phyloP scores from a whole-genome alignment of 2,329 filamentous ascomycete species.

The Phyllosticta ampelicida region DNA sequence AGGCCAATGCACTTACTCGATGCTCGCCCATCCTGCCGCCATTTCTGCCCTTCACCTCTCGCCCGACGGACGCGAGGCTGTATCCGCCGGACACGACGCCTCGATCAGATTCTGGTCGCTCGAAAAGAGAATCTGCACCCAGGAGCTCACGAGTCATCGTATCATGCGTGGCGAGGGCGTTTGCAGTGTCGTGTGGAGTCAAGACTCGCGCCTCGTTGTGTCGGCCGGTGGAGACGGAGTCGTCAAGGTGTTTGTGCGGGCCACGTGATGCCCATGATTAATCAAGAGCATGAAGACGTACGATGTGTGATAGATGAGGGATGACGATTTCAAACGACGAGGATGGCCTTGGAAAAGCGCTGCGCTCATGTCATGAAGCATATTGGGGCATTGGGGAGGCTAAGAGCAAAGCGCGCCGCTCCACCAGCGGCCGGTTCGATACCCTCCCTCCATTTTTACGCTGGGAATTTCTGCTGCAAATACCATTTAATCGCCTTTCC shows the following conservation, averaged over 20 bases:
- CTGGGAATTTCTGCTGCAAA: background rate
- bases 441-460: background rate
- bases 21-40: slow-evolving; percentile 89
- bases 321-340: background rate
- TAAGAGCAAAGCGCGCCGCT: background rate
- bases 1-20: slow-evolving; percentile 99
- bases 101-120: slow-evolving; percentile 94
- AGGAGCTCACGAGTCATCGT: slow-evolving; percentile 87
- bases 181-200: slow-evolving; percentile 89
- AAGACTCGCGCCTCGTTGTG: slow-evolving; percentile 88
- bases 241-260: slow-evolving; percentile 67
- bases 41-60: slow-evolving; percentile 88
- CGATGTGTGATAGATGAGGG: background rate
- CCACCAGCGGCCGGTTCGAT: background rate
- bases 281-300: background rate
- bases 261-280: background rate
- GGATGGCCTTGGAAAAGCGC: background rate
- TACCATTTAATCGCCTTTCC: background rate
- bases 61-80: slow-evolving; percentile 85
- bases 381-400: background rate
- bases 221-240: slow-evolving; percentile 91
- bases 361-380: background rate
- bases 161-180: slow-evolving; percentile 95
- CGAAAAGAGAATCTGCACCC: slow-evolving; percentile 88
- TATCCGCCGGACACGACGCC: slow-evolving; percentile 91